Base-by-base conservation (phyloP, 192 early-diverging fungal genomes). In the Chytriomyces sp. region DNA sequence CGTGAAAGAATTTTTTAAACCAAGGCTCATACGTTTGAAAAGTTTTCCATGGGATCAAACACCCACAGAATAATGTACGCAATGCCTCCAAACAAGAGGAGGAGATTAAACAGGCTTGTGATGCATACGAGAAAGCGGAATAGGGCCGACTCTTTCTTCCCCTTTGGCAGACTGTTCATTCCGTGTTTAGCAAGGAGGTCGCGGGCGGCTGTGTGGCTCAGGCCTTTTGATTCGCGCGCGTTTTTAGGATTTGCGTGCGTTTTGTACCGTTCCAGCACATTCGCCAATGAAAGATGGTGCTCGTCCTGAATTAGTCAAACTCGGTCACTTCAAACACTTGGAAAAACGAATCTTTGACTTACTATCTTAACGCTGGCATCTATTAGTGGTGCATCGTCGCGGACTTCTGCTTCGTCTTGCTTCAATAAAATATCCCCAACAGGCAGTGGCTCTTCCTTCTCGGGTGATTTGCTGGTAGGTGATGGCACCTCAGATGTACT, bases 21-120 rank as follows among this genome's bases (percentile, higher is more conserved):
- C 35, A 35, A 35, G 35, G 35, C 8, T 79, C 86, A 76, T 85
- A 94, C 94, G 80, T 91, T 96, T 46, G 86, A 79, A 79, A 91
- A 92, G 89, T 98, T 96, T 20, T 79, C 80, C 23, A 86, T 60
- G 20, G 86, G 89, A 76, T 97, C 91, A 74, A 96, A 89, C 47
- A 71, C 85, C 46, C 94, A 86, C 49, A 95, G 77, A 43, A 94
- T 86, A 67, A 94, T 91, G 79, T 93, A 89, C 28, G 92, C 89
- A 59, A 92, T 78, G 78, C 95, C 97, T 9, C 94, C 91, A 47
- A 91, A 82, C 24, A 94, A 89, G 43, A 98, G 83, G 60, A 98
- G 84, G 46, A 98, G 75, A 82, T 98, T 98, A 86, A 98, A 98
- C 10, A 97, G 80, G 20, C 89, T 91, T 11, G 82, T 77, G 47